Evolutionary conservation across 495 filamentous ascomycete species (phyloP), one percentile per base, ranked within the genome.

Genomic region (Glonium stellatum): DNA sequence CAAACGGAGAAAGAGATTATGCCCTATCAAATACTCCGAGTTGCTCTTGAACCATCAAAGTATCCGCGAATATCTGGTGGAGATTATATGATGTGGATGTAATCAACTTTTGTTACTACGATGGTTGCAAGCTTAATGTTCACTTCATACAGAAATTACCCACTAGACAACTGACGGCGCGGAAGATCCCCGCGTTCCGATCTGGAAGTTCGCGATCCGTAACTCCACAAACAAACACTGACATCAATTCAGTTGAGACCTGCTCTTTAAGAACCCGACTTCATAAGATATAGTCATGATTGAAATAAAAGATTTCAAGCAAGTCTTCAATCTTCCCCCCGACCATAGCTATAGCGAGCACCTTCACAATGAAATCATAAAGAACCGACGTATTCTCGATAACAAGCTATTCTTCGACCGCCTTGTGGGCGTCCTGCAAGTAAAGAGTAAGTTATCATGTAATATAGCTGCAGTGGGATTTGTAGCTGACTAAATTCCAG

Each of bases 401-500:
- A 48, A 48, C 44, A 51, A 51, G 48, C 23, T 51, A 9, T 51
- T 51, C 21, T 51, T 51, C 15, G 48, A 51, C 19, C 48, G 48
- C 13, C 48, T 51, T 23, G 48, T 25, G 25, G 48, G 31, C 6
- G 25, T 31, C 23, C 25, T 51, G 4, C 13, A 15, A 23, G 48
- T 51, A 25, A 51, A 51, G 9, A 31, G 48, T 27, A 51, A 18
- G 5, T 23, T 22, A 4, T 10, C 48, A 51, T 23, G 0, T 2
- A 31, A 31, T 51, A 18, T 31, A 27, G 8, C 31, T 23, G 12
- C 19, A 23, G 13, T 25, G 25, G 2, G 13, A 1, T 9, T 27
- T 27, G 18, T 31, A 51, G 59, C 61, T 66, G 57, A 59, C 36
- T 48, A 18, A 50, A 12, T 3, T 31, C n/a, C 57, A 85, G 80